Base-by-base conservation (phyloP, 148 eudicot genomes). In the Vaccinium macrocarpon region DNA sequence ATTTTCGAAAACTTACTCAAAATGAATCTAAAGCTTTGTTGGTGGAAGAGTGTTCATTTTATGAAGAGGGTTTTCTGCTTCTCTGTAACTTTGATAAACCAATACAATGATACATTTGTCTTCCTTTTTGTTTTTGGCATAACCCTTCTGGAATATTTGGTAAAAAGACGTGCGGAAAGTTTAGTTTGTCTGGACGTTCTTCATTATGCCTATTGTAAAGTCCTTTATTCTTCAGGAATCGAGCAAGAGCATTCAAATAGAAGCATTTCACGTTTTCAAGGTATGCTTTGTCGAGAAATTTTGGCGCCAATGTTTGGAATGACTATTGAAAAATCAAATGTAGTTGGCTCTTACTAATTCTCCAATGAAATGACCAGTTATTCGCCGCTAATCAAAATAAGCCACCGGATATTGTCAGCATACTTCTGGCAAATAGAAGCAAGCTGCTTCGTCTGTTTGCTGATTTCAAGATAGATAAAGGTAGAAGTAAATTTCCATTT, bases 201-300 rank as follows among this genome's bases (percentile, higher is more conserved):
- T 38, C 68, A 16, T n/a, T 1, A 49, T 46, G 83, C 29, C 53
- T 82, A 55, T 15, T 21, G 46, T 57, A 15, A 50, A 11, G 35
- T 59, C 68, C 32, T 57, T 61, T 57, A 4, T 23, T 84, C 57
- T 74, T 14, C 91, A 96, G 99, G 98, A 94, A 68, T 84, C 92
- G 23, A 95, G 94, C 88, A 95, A 89, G 88, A 88, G 89, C 84
- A 94, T 95, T 83, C 95, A 93, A 81, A 84, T 88, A 48, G 95
- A 95, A 89, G 94, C 98, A 75, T 95, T 95, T 82, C 97, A 95
- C 78, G 89, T 95, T 50, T 95, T 95, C 66, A 95, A 95, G 97
- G 92, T 93, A 85, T 18, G 53, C 46, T 64, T 13, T 27, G 3
- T 16, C 59, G 53, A 18, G 42, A 49, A 59, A 79, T 29, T 8